These are phyloP conservation scores for Daldinia caldariorum DNA, from an alignment of 495 filamentous ascomycete genomes.

Conservation along the genomic window DNA sequence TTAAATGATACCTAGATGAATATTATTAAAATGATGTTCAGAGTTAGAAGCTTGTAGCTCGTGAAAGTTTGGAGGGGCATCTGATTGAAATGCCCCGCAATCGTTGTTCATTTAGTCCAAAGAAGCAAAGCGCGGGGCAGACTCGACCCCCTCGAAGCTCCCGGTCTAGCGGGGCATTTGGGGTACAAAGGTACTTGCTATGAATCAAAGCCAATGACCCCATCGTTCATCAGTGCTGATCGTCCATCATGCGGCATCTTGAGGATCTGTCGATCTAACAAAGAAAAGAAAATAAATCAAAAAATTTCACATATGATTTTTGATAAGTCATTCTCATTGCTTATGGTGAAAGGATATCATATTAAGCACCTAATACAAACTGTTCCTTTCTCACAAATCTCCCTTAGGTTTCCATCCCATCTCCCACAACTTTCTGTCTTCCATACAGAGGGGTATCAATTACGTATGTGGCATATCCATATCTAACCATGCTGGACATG, in stretches of 20 bases:
- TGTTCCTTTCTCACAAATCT: not conserved
- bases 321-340: not conserved
- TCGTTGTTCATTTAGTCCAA: conserved; percentile 14
- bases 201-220: not conserved
- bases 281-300: not conserved
- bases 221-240: not conserved
- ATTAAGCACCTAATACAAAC: not conserved
- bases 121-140: conserved; percentile 39
- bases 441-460: not conserved
- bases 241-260: not conserved
- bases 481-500: conserved; percentile 69
- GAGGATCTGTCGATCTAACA: not conserved
- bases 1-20: not conserved
- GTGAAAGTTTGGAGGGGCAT: conserved; percentile 51
- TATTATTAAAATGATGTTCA: conserved; percentile 4
- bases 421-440: not conserved
- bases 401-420: not conserved
- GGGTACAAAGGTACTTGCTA: conserved; percentile 29
- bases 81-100: conserved; percentile 35
- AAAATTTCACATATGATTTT: not conserved
- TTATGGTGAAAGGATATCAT: not conserved
- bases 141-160: conserved; percentile 13
- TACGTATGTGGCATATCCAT: not conserved
- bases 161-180: conserved; percentile 22
- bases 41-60: conserved; percentile 31